phyloP scores from a whole-genome alignment of 2,329 filamentous ascomycete species.

The Decorospora gaudefroyi region DNA sequence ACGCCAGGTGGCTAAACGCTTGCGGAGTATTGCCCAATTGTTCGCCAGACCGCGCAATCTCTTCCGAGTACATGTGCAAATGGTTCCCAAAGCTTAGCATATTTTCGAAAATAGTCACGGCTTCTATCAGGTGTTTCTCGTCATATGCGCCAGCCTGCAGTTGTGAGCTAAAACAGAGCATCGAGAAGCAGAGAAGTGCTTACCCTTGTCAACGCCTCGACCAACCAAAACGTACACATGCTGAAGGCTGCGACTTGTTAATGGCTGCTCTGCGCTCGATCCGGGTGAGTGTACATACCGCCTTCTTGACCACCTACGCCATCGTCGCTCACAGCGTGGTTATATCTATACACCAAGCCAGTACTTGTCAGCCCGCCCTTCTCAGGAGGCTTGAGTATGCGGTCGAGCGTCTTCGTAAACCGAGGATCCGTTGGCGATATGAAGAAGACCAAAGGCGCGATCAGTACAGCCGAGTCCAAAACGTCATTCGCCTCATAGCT shows the following conservation, averaged over 20 bases:
- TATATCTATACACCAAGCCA: constrained; percentile 75
- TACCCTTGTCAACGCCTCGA: constrained; percentile 75
- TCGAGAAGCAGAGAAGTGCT: constrained; percentile 42
- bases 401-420: constrained; percentile 72
- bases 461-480: constrained; percentile 74
- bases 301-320: constrained; percentile 75
- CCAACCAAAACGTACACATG: constrained; percentile 84
- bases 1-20: constrained; percentile 75
- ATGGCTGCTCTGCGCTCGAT: too few species aligned
- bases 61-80: constrained; percentile 76
- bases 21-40: constrained; percentile 80
- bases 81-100: constrained; percentile 78
- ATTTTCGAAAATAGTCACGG: constrained; percentile 75
- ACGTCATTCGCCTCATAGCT: constrained; percentile 73
- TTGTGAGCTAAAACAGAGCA: constrained; percentile 10
- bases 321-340: constrained; percentile 70
- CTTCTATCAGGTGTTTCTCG: constrained; percentile 62
- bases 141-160: constrained; percentile 57
- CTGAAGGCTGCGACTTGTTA: too few species aligned
- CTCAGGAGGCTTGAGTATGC: constrained; percentile 71
- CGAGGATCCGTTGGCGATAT: constrained; percentile 76
- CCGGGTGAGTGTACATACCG: too few species aligned
- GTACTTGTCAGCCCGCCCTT: constrained; percentile 76
- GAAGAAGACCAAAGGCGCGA: constrained; percentile 79
- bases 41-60: constrained; percentile 74